These are phyloP conservation scores for Leersia perrieri DNA, from an alignment of 176 grass and related monocot genomes.

Conservation along the genomic window DNA sequence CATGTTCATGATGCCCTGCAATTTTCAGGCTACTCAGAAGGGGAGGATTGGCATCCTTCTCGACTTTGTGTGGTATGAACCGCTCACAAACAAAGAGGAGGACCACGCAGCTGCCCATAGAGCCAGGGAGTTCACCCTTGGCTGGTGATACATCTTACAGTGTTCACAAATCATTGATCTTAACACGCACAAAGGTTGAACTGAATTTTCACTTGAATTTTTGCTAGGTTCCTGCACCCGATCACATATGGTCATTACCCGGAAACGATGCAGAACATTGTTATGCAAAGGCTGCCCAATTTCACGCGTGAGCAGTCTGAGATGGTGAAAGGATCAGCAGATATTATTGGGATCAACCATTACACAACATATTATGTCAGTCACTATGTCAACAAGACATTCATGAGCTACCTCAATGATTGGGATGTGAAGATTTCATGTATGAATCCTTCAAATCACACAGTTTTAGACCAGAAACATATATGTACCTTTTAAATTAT, in stretches of 20 bases:
- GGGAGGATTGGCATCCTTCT: constrained; percentile 89
- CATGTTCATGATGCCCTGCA: neutral
- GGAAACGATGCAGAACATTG: constrained; percentile 58
- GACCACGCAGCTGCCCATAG: constrained; percentile 71
- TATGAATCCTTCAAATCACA: constrained; percentile 6
- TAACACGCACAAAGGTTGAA: neutral
- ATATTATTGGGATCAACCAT: constrained; percentile 77
- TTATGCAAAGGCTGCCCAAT: constrained; percentile 55
- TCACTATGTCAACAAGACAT: constrained; percentile 29
- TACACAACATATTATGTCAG: constrained; percentile 77
- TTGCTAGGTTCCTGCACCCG: constrained; percentile 75
- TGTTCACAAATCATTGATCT: neutral
- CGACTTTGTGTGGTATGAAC: constrained; percentile 87
- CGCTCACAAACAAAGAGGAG: constrained; percentile 48
- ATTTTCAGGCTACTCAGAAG: constrained; percentile 41
- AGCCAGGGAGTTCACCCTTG: constrained; percentile 78
- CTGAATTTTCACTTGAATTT: neutral
- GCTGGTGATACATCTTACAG: constrained; percentile 46
- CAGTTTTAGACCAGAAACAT: neutral
- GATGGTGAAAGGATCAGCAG: constrained; percentile 76
- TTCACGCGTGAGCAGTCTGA: constrained; percentile 64
- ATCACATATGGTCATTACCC: constrained; percentile 83
- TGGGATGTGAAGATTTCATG: constrained; percentile 64
- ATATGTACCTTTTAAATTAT: neutral
- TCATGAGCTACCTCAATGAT: constrained; percentile 55